Evolutionary conservation across 768 basidiomycete genomes (phyloP).

Genomic region (Leucocoprinus leucothites): DNA sequence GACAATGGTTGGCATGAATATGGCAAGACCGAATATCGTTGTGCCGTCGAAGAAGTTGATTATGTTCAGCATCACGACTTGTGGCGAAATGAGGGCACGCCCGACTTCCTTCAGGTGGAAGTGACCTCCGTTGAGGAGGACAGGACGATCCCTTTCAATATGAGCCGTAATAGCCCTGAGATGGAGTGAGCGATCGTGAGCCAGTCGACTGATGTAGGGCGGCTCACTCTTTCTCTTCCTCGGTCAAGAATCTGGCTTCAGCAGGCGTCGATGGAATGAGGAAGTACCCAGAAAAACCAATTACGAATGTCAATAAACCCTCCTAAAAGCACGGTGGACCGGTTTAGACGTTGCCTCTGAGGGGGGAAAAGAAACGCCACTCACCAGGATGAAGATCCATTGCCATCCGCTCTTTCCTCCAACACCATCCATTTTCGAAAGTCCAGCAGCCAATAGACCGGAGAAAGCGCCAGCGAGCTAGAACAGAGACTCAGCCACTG

Average conservation of each 20-base stretch:
- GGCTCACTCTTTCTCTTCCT: slow-evolving; percentile 31
- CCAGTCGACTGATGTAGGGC: background rate
- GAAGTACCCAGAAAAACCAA: slow-evolving; percentile 39
- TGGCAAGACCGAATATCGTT: slow-evolving; percentile 8
- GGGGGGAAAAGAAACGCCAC: slow-evolving; percentile 25
- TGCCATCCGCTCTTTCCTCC: slow-evolving; percentile 50
- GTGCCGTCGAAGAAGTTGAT: slow-evolving; percentile 10
- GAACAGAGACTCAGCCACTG: too few species aligned
- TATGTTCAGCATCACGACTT: slow-evolving; percentile 6
- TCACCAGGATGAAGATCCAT: slow-evolving; percentile 59
- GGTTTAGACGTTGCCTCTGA: slow-evolving; percentile 16
- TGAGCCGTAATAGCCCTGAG: slow-evolving; percentile 2
- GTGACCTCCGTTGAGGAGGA: background rate
- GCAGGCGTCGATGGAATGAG: slow-evolving; percentile 37
- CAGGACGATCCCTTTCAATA: slow-evolving; percentile 8
- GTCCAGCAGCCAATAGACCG: slow-evolving; percentile 54
- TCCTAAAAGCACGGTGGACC: slow-evolving; percentile 14
- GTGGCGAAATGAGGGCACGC: slow-evolving; percentile 10
- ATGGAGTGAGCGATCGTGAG: background rate
- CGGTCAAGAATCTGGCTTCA: slow-evolving; percentile 33
- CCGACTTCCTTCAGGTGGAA: slow-evolving; percentile 8
- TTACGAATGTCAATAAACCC: slow-evolving; percentile 43
- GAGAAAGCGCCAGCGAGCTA: slow-evolving; percentile 47
- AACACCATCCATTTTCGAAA: slow-evolving; percentile 45
- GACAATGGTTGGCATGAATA: slow-evolving; percentile 12